Conservation (phyloP, 768 basidiomycete genomes). For the Lentinula lateritia region DNA sequence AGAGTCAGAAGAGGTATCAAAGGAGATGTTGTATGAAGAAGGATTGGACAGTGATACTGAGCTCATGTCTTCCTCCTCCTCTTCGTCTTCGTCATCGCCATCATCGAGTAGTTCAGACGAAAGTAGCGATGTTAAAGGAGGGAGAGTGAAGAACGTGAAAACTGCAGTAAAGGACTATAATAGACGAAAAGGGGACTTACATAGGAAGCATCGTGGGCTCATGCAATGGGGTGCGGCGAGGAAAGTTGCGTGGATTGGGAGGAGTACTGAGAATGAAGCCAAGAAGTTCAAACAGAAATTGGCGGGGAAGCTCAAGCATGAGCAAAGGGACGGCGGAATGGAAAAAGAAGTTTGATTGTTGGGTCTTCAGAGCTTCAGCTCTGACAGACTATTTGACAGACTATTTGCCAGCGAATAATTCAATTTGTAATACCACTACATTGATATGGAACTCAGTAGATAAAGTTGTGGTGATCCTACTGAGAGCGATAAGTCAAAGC, state of each 20-base stretch:
- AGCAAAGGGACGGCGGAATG: constrained; percentile 26
- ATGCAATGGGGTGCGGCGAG: constrained; percentile 57
- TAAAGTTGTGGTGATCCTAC: too few species aligned
- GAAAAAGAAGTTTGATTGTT: constrained; percentile 33
- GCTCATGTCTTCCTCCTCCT: neutral
- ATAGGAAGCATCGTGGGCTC: constrained; percentile 52
- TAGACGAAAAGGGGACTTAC: constrained; percentile 36
- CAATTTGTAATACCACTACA: too few species aligned
- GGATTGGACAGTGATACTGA: constrained; percentile 16
- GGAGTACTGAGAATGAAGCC: constrained; percentile 39
- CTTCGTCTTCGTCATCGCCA: constrained; percentile 6
- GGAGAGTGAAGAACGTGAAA: constrained; percentile 17
- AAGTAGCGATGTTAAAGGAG: constrained; percentile 10
- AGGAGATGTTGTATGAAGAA: constrained; percentile 4
- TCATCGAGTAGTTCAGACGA: constrained; percentile 17
- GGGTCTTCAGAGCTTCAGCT: neutral
- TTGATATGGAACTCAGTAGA: too few species aligned
- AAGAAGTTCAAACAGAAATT: constrained; percentile 35
- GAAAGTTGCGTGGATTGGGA: constrained; percentile 52
- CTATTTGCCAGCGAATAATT: neutral
- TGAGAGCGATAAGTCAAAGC: too few species aligned
- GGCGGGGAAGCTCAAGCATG: constrained; percentile 29
- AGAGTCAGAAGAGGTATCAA: constrained; percentile 22
- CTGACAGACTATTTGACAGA: neutral
- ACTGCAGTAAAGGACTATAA: constrained; percentile 35